Conservation (phyloP, 139 green algal genomes). For the Pseudopediastrum boryanum region DNA sequence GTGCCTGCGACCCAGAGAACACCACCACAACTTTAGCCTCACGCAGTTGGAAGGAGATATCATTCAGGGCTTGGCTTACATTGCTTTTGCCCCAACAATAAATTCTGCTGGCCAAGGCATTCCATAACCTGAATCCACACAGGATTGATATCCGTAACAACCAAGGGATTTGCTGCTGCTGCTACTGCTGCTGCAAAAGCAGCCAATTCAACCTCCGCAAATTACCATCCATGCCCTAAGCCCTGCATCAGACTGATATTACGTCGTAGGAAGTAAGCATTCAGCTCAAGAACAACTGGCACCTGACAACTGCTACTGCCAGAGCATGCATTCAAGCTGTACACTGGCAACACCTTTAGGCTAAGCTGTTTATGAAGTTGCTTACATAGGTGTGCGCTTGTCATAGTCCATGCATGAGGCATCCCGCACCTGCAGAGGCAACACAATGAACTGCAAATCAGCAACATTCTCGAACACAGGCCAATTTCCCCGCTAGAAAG, state of each 20-base stretch:
- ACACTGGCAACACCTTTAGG: not conserved
- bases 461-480: too few species aligned
- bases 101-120: too few species aligned
- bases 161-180: not conserved
- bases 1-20: conserved; percentile 66
- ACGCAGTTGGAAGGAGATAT: too few species aligned
- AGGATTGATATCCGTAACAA: not conserved
- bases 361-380: not conserved
- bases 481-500: too few species aligned
- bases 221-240: too few species aligned
- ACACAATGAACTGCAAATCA: not conserved
- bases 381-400: conserved; percentile 84
- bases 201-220: too few species aligned
- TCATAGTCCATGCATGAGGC: conserved; percentile 86
- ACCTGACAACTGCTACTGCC: not conserved
- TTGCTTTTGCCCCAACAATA: too few species aligned
- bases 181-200: too few species aligned
- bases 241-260: too few species aligned
- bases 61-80: too few species aligned
- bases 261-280: too few species aligned
- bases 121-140: too few species aligned
- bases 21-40: not conserved
- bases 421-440: conserved; percentile 64
- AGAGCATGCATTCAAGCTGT: not conserved
- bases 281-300: not conserved